Evolutionary conservation across 768 basidiomycete genomes (phyloP).

Genomic region (Mycena leptocephala): DNA sequence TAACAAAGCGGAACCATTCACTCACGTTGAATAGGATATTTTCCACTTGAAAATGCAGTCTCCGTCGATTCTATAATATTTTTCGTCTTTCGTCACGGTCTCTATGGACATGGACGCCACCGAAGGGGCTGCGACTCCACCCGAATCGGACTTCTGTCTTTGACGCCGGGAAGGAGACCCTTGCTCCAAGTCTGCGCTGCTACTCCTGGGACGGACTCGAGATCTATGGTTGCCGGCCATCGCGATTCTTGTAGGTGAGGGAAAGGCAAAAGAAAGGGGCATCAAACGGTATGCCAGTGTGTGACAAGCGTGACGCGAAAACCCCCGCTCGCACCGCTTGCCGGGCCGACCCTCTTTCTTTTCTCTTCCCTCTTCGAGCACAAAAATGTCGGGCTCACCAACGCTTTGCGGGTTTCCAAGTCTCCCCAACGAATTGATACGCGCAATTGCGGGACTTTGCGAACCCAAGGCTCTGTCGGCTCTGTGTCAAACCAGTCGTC

Average conservation of each 20-base stretch:
- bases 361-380: background rate
- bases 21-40: constrained; percentile 17
- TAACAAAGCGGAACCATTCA: too few relatives aligned
- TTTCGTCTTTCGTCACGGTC: constrained; percentile 1
- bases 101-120: too few relatives aligned
- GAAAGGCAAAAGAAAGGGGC: background rate
- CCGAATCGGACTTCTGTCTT: background rate
- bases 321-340: too few relatives aligned
- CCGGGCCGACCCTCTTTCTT: too few relatives aligned
- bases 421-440: constrained; percentile 16
- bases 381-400: background rate
- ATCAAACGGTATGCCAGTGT: too few relatives aligned
- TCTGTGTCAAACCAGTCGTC: constrained; percentile 7
- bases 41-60: constrained; percentile 15
- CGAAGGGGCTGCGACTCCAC: too few relatives aligned
- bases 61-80: constrained; percentile 18
- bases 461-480: background rate
- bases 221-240: background rate
- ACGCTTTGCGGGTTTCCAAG: background rate
- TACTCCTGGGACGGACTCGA: background rate
- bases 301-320: too few relatives aligned
- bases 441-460: background rate
- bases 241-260: background rate
- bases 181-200: background rate
- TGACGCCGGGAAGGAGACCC: constrained; percentile 2